These are phyloP conservation scores for Evernia prunastri DNA, from an alignment of 495 filamentous ascomycete species.

Conservation along the genomic window DNA sequence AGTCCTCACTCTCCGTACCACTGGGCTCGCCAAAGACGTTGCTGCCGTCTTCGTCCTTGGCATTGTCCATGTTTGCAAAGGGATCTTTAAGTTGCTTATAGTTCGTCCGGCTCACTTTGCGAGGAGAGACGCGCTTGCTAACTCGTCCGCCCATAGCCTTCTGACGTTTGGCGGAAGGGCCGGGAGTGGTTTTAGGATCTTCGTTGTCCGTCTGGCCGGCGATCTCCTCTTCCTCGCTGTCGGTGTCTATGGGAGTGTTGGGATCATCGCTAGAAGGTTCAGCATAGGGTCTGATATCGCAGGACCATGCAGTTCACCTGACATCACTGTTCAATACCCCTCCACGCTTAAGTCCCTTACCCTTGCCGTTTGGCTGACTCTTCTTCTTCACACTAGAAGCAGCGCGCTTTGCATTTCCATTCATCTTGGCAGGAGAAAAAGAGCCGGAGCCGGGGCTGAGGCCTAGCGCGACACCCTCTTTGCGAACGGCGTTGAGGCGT, in stretches of 20 bases:
- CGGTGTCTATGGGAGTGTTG: not conserved
- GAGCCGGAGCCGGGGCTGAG: not conserved
- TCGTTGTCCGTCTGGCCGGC: not conserved
- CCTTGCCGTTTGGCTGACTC: not conserved
- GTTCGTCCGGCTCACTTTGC: constrained; percentile 2
- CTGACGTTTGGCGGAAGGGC: not conserved
- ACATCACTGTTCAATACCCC: not conserved
- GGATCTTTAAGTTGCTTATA: constrained; percentile 16
- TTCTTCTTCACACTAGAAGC: not conserved
- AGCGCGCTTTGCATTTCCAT: not conserved
- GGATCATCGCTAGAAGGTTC: not conserved
- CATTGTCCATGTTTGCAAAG: not conserved
- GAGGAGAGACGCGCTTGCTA: constrained; percentile 16
- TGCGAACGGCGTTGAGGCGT: constrained; percentile 7
- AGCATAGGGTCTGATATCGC: not conserved
- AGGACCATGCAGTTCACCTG: not conserved
- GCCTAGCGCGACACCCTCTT: not conserved
- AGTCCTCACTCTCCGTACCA: constrained; percentile 3
- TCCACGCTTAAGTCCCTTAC: not conserved
- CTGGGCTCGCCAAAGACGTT: constrained; percentile 10
- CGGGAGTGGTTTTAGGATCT: not conserved
- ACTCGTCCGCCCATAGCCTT: constrained; percentile 9
- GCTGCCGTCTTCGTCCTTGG: constrained; percentile 5
- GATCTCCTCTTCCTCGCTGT: not conserved
- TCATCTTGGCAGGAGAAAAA: not conserved